These are phyloP conservation scores for Lobosporangium transversale DNA, from an alignment of 192 early-diverging fungal genomes.

Conservation along the genomic window DNA sequence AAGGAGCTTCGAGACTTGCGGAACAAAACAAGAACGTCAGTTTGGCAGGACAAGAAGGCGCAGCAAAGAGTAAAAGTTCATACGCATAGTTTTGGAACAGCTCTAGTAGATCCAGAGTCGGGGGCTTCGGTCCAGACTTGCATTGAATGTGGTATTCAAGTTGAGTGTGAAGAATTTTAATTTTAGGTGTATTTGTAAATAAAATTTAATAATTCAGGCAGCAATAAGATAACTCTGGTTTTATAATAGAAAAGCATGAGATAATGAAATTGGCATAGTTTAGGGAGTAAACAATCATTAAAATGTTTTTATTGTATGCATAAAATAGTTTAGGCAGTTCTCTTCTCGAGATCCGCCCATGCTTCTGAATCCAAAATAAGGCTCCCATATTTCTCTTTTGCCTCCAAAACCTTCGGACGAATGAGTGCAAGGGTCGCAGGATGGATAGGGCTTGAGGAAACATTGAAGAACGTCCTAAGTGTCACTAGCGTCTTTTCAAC, in stretches of 20 bases:
- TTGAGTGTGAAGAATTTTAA: slow-evolving; percentile 78
- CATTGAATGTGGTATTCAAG: slow-evolving; percentile 68
- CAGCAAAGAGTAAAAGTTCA: slow-evolving; percentile 73
- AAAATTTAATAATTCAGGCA: no score
- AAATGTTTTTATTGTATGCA: neutral
- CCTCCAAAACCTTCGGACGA: slow-evolving; percentile 27
- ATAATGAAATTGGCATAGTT: neutral
- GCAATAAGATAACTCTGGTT: neutral
- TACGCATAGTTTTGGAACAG: slow-evolving; percentile 76
- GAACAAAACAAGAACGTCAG: slow-evolving; percentile 48
- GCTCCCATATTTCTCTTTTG: slow-evolving; percentile 30
- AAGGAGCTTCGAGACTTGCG: slow-evolving; percentile 66
- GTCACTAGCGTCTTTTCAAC: slow-evolving; percentile 58
- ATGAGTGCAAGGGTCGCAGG: slow-evolving; percentile 17
- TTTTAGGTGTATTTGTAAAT: no score
- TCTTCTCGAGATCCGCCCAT: slow-evolving; percentile 38
- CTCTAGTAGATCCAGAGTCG: slow-evolving; percentile 57
- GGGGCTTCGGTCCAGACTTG: slow-evolving; percentile 70
- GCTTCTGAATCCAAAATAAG: slow-evolving; percentile 28
- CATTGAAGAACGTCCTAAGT: slow-evolving; percentile 24
- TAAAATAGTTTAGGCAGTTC: slow-evolving; percentile 8
- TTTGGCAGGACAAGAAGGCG: slow-evolving; percentile 49
- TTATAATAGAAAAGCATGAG: neutral
- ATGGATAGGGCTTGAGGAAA: slow-evolving; percentile 13
- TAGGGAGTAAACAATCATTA: neutral